Evolutionary conservation across 2,329 filamentous ascomycete genomes (phyloP).

Genomic region (Aquanectria penicillioides): DNA sequence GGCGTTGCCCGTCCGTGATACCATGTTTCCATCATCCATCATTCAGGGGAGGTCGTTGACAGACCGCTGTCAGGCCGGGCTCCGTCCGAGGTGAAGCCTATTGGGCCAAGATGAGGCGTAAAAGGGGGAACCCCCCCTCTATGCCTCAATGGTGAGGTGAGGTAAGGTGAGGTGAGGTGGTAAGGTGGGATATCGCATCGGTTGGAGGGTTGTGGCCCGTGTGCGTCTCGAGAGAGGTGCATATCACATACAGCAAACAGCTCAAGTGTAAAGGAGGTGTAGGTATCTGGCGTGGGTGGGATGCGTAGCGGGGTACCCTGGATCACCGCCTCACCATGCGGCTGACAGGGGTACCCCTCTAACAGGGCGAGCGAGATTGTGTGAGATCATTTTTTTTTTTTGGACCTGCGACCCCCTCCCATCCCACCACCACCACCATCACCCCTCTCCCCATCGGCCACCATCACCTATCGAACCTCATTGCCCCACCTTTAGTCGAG

Average conservation of each 20-base stretch:
- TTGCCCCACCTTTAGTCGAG: conserved; percentile 36
- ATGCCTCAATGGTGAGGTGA: conserved; percentile 2
- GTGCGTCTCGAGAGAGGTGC: background rate
- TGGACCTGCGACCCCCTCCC: no score
- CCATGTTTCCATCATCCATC: background rate
- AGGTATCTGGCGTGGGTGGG: conserved; percentile 18
- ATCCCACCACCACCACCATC: no score
- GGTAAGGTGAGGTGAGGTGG: background rate
- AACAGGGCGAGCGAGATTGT: conserved; percentile 27
- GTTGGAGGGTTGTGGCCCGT: background rate
- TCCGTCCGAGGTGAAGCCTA: conserved; percentile 6
- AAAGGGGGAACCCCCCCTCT: no score
- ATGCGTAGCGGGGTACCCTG: conserved; percentile 30
- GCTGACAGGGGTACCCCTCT: conserved; percentile 19
- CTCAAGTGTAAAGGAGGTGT: background rate
- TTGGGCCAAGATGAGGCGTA: background rate
- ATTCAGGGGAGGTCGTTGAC: background rate
- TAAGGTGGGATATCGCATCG: background rate
- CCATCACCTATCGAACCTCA: conserved; percentile 8
- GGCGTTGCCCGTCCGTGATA: no score
- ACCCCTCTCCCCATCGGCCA: conserved; percentile 11
- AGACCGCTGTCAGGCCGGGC: background rate
- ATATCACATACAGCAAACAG: background rate
- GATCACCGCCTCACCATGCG: background rate
- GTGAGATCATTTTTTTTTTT: conserved; percentile 39